Evolutionary conservation across 176 grass and related monocot genomes (phyloP).

Genomic region (Triticum monococcum): DNA sequence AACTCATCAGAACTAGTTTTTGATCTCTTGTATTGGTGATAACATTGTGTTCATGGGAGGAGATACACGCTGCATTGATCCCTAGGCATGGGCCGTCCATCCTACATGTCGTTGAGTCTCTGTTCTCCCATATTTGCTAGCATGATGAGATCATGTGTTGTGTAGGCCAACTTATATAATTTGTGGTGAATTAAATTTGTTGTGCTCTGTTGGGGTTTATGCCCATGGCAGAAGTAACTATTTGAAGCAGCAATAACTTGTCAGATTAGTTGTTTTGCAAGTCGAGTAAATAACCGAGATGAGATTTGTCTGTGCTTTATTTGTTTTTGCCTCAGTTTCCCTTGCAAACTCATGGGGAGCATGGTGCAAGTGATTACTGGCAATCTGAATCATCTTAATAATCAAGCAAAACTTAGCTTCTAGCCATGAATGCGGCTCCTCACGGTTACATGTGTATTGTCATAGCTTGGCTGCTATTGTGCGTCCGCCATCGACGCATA

Average conservation of each 20-base stretch:
- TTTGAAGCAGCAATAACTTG: conserved; percentile 14
- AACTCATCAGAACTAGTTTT: conserved; percentile 30
- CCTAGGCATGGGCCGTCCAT: conserved; percentile 5
- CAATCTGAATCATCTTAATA: background rate
- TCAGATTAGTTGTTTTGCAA: background rate
- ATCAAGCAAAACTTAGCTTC: background rate
- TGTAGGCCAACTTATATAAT: conserved; percentile 28
- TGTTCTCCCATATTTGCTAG: conserved; percentile 26
- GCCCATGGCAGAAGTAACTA: background rate
- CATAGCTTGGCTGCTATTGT: conserved; percentile 26
- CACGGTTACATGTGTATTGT: no score
- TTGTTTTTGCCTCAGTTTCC: background rate
- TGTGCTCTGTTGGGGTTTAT: conserved; percentile 3
- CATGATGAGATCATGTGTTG: conserved; percentile 30
- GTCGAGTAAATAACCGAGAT: background rate
- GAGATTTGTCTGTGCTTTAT: background rate
- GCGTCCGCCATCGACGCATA: conserved; percentile 49
- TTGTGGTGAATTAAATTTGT: conserved; percentile 24
- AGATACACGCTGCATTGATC: background rate
- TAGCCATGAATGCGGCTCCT: no score
- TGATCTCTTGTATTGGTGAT: conserved; percentile 31
- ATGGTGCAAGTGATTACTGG: background rate
- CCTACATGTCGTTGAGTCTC: conserved; percentile 7
- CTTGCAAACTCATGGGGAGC: background rate
- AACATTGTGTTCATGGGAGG: conserved; percentile 6